These are phyloP conservation scores for Cordyceps tenuipes DNA, from an alignment of 2,329 filamentous ascomycete species.

Conservation along the genomic window DNA sequence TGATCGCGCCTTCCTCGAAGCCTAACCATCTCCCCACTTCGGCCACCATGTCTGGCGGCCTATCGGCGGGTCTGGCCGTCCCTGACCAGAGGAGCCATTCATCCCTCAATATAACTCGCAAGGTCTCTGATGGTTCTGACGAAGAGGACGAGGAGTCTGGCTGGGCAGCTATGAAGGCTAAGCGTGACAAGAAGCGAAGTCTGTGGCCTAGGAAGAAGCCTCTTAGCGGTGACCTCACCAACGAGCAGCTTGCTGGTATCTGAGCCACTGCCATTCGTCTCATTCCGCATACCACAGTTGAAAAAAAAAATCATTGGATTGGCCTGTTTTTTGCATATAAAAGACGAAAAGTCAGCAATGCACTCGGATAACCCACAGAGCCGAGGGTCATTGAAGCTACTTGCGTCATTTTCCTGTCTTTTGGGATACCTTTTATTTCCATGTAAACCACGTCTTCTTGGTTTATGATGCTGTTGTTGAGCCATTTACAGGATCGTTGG, in stretches of 20 bases:
- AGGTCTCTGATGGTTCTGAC: constrained; percentile 33
- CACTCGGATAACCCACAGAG: neutral
- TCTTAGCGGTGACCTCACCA: constrained; percentile 38
- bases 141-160: constrained; percentile 57
- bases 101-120: constrained; percentile 30
- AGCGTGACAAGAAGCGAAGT: constrained; percentile 60
- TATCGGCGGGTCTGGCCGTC: constrained; percentile 25
- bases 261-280: constrained; percentile 11
- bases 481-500: constrained; percentile 6
- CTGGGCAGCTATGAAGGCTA: constrained; percentile 63
- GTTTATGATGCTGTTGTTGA: neutral
- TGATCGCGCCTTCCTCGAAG: constrained; percentile 29
- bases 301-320: neutral
- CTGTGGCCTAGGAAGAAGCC: constrained; percentile 56
- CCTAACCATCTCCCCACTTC: constrained; percentile 23
- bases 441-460: constrained; percentile 5
- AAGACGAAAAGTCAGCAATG: neutral
- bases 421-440: constrained; percentile 9
- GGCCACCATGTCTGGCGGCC: constrained; percentile 27
- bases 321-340: constrained; percentile 5
- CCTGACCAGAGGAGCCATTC: constrained; percentile 25
- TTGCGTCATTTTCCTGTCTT: constrained; percentile 1
- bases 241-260: constrained; percentile 41
- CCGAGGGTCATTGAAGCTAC: neutral
- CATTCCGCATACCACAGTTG: neutral